phyloP scores from a whole-genome alignment of 2,329 filamentous ascomycete species.

The Nemania sp. region DNA sequence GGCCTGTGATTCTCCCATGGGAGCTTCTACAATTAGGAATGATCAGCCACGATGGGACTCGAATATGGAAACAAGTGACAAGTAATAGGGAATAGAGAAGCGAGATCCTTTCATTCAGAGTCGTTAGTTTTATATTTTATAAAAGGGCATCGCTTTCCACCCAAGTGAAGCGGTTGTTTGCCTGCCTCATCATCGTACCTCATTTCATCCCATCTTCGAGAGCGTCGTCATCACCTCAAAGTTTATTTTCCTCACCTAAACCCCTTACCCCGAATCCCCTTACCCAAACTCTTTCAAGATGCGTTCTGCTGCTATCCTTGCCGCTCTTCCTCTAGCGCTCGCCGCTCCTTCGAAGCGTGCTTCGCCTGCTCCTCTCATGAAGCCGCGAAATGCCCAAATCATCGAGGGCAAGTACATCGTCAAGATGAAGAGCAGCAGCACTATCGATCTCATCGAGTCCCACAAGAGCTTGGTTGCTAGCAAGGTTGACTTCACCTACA shows the following conservation, averaged over 20 bases:
- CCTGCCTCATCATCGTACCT: slow-evolving; percentile 35
- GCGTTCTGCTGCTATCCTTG: slow-evolving; percentile 46
- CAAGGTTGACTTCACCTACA: slow-evolving; percentile 51
- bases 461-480: slow-evolving; percentile 44
- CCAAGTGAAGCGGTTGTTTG: slow-evolving; percentile 6
- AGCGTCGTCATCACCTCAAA: slow-evolving; percentile 30
- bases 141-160: slow-evolving; percentile 29
- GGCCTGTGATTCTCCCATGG: slow-evolving; percentile 31
- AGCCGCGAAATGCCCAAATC: slow-evolving; percentile 45
- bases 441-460: slow-evolving; percentile 49
- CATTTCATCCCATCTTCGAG: slow-evolving; percentile 25
- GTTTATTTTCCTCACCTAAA: slow-evolving; percentile 28
- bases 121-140: slow-evolving; percentile 36
- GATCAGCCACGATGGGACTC: slow-evolving; percentile 29
- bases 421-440: slow-evolving; percentile 55
- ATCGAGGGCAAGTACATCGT: slow-evolving; percentile 59
- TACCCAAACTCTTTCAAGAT: slow-evolving; percentile 41
- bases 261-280: slow-evolving; percentile 13
- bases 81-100: slow-evolving; percentile 25
- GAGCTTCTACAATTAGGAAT: slow-evolving; percentile 29
- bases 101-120: slow-evolving; percentile 14
- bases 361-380: slow-evolving; percentile 47
- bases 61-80: slow-evolving; percentile 24
- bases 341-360: slow-evolving; percentile 49
- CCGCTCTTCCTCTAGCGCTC: slow-evolving; percentile 49